Evolutionary conservation across 2,329 filamentous ascomycete genomes (phyloP), one percentile per base, ranked within the genome.

Genomic region (Cladosporium cucumerinum): DNA sequence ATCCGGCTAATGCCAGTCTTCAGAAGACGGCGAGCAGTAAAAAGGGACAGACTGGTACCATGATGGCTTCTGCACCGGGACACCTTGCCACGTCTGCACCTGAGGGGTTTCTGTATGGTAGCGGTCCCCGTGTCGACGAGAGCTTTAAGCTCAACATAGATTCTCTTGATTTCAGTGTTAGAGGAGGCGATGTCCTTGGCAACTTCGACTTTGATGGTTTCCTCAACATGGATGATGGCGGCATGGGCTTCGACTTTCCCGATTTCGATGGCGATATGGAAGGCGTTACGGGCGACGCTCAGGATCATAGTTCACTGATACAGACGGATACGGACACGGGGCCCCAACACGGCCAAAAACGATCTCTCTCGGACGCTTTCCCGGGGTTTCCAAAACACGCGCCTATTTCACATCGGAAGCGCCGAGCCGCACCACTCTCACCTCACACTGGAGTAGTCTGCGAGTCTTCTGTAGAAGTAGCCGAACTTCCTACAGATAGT

Each of bases 151-250:
- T 65, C 60, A 72, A 70, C 62, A 74, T 77, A 63, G 76, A 78
- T 61, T 78, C 81, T 66, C 74, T 72, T 57, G 66, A 69, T 74
- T 81, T 63, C 82, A 81, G 36, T 16, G 36, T 5, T 18, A 39
- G 81, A 79, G 75, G 84, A 79, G 65, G 83, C 84, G 81, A 92
- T 87, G 83, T 91, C 82, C 80, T 86, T 80, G 71, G 87, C 79
- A 78, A 84, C 84, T 89, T 89, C 73, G 86, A 89, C 74, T 89
- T 89, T 73, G 87, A 89, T 72, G 85, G 84, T 14, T 89, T 89
- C 78, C 78, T 89, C 70, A 85, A 83, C 30, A 78, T 77, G 48
- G 79, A 80, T 46, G 71, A 68, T 46, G 74, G 70, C 11, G 76
- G 81, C 48, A 57, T 34, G 36, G 69, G 66, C 10, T 77, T 78